Conservation (phyloP, 805 yeast species). For the Candida nonsorbophila region DNA sequence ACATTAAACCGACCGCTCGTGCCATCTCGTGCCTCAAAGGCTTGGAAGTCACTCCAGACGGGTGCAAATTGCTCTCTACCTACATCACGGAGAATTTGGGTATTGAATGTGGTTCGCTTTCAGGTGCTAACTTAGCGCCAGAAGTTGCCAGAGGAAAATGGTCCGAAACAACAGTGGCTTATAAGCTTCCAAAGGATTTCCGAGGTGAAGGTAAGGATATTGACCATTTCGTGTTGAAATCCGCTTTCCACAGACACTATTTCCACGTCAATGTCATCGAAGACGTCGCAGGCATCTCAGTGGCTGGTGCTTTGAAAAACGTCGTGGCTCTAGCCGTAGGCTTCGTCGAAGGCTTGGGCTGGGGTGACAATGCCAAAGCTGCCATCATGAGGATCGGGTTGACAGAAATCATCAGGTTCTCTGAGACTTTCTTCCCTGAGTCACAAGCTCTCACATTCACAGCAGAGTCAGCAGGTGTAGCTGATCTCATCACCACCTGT, state of each 20-base stretch:
- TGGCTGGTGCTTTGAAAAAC: conserved; percentile 44
- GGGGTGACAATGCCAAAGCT: conserved; percentile 47
- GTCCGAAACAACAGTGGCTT: conserved; percentile 45
- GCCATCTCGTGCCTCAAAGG: conserved; percentile 45
- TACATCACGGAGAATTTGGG: conserved; percentile 40
- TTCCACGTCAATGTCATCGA: conserved; percentile 42
- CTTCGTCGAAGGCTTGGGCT: conserved; percentile 42
- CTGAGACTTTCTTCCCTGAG: conserved; percentile 53
- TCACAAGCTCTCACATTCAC: conserved; percentile 35
- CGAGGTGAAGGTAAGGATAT: conserved; percentile 38
- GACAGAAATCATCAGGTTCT: conserved; percentile 38
- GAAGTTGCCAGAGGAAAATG: conserved; percentile 43
- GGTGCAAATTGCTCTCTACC: conserved; percentile 40
- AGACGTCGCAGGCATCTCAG: conserved; percentile 42
- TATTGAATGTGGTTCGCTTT: conserved; percentile 38
- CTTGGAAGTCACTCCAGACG: conserved; percentile 37
- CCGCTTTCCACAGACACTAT: conserved; percentile 41
- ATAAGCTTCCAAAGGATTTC: conserved; percentile 33
- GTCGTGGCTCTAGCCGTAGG: conserved; percentile 44
- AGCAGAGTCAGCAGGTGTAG: conserved; percentile 42
- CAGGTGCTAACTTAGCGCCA: conserved; percentile 46
- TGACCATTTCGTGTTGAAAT: conserved; percentile 33
- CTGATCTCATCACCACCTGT: conserved; percentile 44
- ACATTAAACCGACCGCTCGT: conserved; percentile 30
- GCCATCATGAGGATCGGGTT: conserved; percentile 45